phyloP scores from a whole-genome alignment of 176 grass and related monocot species.

The Puya raimondii region DNA sequence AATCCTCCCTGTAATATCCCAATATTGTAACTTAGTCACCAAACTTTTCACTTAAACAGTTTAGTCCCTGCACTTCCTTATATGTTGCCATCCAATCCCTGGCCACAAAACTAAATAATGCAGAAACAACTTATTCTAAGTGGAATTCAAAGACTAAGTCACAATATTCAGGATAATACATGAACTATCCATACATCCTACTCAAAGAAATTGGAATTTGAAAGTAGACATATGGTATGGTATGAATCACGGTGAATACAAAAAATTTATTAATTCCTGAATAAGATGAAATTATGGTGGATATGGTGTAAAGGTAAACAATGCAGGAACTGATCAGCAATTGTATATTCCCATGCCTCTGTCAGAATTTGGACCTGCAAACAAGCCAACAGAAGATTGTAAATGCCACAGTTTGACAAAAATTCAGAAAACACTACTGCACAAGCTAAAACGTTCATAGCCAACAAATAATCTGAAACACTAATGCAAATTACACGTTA shows the following conservation, averaged over 20 bases:
- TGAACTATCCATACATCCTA: neutral
- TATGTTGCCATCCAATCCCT: no score
- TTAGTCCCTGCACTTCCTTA: no score
- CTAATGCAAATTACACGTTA: neutral
- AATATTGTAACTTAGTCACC: no score
- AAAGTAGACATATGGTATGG: neutral
- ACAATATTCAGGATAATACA: neutral
- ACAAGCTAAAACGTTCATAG: no score
- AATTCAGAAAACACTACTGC: neutral
- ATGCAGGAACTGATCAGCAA: slow-evolving; percentile 67
- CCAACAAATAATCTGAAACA: no score
- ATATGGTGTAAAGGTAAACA: slow-evolving; percentile 98
- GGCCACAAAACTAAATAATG: no score
- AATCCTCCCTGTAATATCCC: no score
- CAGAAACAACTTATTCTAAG: no score
- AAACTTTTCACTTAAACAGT: no score
- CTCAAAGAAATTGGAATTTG: neutral
- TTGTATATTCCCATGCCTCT: slow-evolving; percentile 83
- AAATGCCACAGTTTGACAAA: neutral
- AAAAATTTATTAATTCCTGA: neutral
- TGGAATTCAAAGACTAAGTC: neutral
- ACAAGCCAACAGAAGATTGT: slow-evolving; percentile 12
- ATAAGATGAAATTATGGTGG: slow-evolving; percentile 26
- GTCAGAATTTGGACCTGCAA: slow-evolving; percentile 81
- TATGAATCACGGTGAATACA: neutral